Evolutionary conservation across 1,284 basidiomycete genomes (phyloP), one percentile per base, ranked within the genome.

Genomic region (Boletus mariae): DNA sequence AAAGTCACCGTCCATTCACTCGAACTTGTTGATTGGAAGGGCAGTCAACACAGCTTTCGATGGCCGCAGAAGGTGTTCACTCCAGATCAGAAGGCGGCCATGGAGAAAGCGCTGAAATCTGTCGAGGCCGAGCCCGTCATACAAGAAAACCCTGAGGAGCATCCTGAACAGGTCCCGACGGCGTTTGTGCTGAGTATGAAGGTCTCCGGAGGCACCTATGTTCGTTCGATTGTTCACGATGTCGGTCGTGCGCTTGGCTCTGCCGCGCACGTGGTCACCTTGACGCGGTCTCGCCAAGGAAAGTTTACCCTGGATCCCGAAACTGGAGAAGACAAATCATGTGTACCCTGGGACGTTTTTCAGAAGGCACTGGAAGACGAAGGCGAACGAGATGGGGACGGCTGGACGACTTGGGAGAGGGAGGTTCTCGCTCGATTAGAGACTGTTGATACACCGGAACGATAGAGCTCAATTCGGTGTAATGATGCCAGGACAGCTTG

Each of bases 151-250:
- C 45, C 43, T 23, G 67, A 72, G 23, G 65, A 72, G 12, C 58
- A 70, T 26, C 72, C 73, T 17, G 74, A 76, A 32, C 71, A 79
- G 50, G 67, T 65, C 13, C 90, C 94, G 1, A 80, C 86, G 0
- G 87, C 86, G n/a, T 96, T 98, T 68, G 87, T 88, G 10, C 75
- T 98, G 56, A 82, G 81, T 52, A 95, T 98, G 93, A 89, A 80
- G 53, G 95, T 97, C 8, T 93, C 92, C 15, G 90, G 90, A n/a
- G 94, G 94, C 25, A 98, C 94, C n/a, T 98, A 98, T 64, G 94
- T 98, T 45, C 86, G 94, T 47, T 92, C 87, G 2, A 87, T 97
- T 59, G 87, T 94, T 44, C 93, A 98, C 68, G 94, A 98, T 69
- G 79, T 98, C 20, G 91, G 88, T 8, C 83, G 86, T 58, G 82